Percentiles rank a stretch among this genome's conserved stretches.
Conservation (phyloP, 1,139 yeast genomes). For the Suhomyces bolitotheri region DNA sequence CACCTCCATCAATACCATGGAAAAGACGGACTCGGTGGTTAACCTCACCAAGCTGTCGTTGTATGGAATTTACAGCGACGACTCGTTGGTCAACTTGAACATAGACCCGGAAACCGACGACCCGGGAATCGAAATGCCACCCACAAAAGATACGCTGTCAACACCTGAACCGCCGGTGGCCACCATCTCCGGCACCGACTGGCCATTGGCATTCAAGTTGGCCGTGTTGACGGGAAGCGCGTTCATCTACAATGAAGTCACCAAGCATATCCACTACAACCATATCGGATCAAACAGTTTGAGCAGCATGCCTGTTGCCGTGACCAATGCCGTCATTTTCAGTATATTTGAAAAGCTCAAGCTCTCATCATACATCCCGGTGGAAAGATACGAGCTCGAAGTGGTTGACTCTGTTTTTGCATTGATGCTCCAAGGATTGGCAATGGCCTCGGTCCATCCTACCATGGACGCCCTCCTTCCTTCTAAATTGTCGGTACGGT, state of each 20-base stretch:
- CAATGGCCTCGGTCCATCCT: constrained; percentile 66
- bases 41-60: constrained; percentile 52
- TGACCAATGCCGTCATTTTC: constrained; percentile 34
- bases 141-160: constrained; percentile 1
- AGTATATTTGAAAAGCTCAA: constrained; percentile 33
- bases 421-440: constrained; percentile 52
- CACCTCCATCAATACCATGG: constrained; percentile 24
- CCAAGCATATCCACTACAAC: constrained; percentile 51
- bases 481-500: constrained; percentile 25
- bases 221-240: constrained; percentile 46
- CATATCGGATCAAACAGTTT: constrained; percentile 25
- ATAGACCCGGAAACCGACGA: constrained; percentile 13
- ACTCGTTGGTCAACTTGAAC: constrained; percentile 35
- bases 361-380: constrained; percentile 18
- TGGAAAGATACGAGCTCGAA: constrained; percentile 10
- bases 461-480: constrained; percentile 54
- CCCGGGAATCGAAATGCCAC: constrained; percentile 5
- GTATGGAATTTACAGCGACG: constrained; percentile 49
- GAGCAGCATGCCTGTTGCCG: constrained; percentile 22
- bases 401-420: constrained; percentile 29
- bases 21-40: constrained; percentile 44
- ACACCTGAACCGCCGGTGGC: not conserved
- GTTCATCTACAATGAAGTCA: constrained; percentile 50
- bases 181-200: not conserved
- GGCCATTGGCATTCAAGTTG: constrained; percentile 25